Base-by-base conservation (phyloP, 2,329 filamentous ascomycete species). In the Pseudocercospora cruenta region DNA sequence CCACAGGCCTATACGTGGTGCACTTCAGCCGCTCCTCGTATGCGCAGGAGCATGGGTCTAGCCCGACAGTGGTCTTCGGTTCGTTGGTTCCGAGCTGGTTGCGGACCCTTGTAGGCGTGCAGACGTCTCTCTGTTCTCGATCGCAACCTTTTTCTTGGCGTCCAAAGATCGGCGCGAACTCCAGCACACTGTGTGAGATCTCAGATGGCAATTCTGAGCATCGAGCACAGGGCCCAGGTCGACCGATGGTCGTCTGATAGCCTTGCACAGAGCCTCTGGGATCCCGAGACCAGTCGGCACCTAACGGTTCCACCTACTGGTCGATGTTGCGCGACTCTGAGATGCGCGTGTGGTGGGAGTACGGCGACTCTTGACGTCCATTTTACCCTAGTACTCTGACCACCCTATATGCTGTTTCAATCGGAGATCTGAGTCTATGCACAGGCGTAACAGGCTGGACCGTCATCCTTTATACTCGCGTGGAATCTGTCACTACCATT, bases 171-270 rank as follows among this genome's bases (percentile, higher is more conserved):
- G 55, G n/a, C 2, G 55, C 31, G 6, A 28, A 16, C 12, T 14
- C 3, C 28, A 16, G 31, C 28, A 14, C 31, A 21, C 16, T 12
- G 55, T 21, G 55, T 8, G 16, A 58, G 55, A 58, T 58, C 28
- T 39, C 7, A 58, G 28, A 58, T 58, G 55, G 55, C 55, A 36
- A 24, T 43, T 58, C 55, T 58, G 28, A 3, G 19, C 55, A 58
- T 58, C 55, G 55, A 22, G n/a, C 28, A 39, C 55, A 58, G 55
- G 31, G 55, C 55, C 55, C 55, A 58, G 55, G 55, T 58, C 55
- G 31, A 43, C 55, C 55, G 55, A 58, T 58, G 51, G 51, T 55
- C 51, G 26, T 16, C 10, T 26, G 24, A 31, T 55, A 21, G 24
- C 51, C 51, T 33, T 31, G 51, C 26, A 24, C 22, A 26, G 22